Evolutionary conservation across 2,329 filamentous ascomycete genomes (phyloP).

Genomic region (Colletotrichum chrysophilum): DNA sequence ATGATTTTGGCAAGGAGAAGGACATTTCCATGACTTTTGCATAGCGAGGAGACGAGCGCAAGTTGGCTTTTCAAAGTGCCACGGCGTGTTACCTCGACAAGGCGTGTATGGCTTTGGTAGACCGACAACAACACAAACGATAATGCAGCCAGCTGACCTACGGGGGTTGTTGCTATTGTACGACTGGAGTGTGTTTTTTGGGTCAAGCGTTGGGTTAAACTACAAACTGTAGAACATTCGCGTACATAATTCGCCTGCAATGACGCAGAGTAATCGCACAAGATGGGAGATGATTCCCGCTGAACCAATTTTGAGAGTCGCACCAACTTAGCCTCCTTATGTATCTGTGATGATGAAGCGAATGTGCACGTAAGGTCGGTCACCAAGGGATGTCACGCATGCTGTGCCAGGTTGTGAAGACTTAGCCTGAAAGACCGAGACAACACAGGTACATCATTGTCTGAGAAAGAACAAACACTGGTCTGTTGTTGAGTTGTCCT

Average conservation of each 20-base stretch:
- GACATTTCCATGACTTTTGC: conserved; percentile 86
- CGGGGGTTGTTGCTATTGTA: background rate
- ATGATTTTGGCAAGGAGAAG: conserved; percentile 73
- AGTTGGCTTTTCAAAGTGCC: background rate
- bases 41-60: conserved; percentile 36
- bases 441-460: background rate
- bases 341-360: background rate
- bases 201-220: background rate
- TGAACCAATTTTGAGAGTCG: background rate
- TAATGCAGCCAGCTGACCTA: background rate
- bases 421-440: background rate
- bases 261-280: background rate
- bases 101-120: background rate
- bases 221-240: background rate
- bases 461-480: background rate
- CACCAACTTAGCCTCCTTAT: background rate
- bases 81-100: background rate
- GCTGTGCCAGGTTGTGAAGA: background rate
- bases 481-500: background rate
- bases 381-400: background rate
- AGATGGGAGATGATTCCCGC: background rate
- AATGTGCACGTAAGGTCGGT: background rate
- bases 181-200: background rate
- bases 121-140: background rate
- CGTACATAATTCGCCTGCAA: conserved; percentile 4